Conservation (phyloP, 2,329 filamentous ascomycete genomes). For the Aspergillus melleus region DNA sequence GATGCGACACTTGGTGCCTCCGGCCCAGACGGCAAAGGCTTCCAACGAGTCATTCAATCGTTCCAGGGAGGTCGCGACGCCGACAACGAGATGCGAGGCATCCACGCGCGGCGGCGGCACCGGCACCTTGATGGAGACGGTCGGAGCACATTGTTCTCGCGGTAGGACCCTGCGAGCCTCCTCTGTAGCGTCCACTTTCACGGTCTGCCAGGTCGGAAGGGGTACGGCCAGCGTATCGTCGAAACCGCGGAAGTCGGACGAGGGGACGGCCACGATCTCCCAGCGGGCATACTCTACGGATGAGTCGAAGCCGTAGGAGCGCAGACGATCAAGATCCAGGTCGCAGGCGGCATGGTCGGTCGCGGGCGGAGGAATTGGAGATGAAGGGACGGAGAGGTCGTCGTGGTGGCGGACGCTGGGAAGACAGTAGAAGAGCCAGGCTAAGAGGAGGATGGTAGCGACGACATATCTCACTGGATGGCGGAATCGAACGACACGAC, state of each 20-base stretch:
- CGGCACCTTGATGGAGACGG: constrained; percentile 20
- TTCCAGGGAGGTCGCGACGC: constrained; percentile 55
- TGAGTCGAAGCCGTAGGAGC: constrained; percentile 14
- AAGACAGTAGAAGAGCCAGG: constrained; percentile 3
- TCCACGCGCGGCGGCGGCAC: constrained; percentile 34
- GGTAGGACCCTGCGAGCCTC: constrained; percentile 15
- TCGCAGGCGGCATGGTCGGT: constrained; percentile 12
- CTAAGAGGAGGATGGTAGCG: background rate
- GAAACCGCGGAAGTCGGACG: constrained; percentile 18
- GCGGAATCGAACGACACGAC: background rate
- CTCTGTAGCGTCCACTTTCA: constrained; percentile 21
- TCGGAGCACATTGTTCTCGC: constrained; percentile 13
- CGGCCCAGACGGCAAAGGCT: constrained; percentile 58
- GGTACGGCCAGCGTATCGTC: constrained; percentile 11
- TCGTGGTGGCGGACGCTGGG: background rate
- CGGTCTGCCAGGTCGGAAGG: constrained; percentile 15
- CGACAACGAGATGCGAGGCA: constrained; percentile 55
- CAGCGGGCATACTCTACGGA: constrained; percentile 17
- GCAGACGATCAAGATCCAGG: constrained; percentile 18
- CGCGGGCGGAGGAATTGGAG: background rate
- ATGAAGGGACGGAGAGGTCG: background rate
- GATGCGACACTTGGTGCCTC: constrained; percentile 53
- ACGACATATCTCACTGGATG: background rate
- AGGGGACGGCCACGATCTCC: constrained; percentile 17
- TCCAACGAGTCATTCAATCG: constrained; percentile 54